Evolutionary conservation across 2,329 filamentous ascomycete genomes (phyloP).

Genomic region (Aschersonia sp.): DNA sequence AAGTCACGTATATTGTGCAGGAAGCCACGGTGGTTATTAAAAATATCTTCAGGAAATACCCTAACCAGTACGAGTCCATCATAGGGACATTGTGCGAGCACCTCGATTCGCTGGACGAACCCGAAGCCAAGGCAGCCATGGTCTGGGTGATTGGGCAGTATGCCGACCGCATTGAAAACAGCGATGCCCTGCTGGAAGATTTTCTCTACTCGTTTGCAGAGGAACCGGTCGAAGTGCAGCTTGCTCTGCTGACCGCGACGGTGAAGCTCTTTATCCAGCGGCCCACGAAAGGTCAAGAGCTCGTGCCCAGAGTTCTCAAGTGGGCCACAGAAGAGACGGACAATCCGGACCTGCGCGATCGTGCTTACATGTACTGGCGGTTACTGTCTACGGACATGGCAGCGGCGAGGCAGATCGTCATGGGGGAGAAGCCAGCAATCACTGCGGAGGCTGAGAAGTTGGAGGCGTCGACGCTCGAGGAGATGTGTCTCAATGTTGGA

Average conservation of each 20-base stretch:
- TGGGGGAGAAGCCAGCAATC: conserved; percentile 95
- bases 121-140: conserved; percentile 95
- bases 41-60: conserved; percentile 98
- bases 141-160: conserved; percentile 99
- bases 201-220: conserved; percentile 90
- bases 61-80: conserved; percentile 96
- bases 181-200: conserved; percentile 83
- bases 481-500: conserved; percentile 93
- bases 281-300: conserved; percentile 81
- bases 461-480: conserved; percentile 80
- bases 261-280: conserved; percentile 97
- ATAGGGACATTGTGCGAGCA: conserved; percentile 93
- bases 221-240: conserved; percentile 88
- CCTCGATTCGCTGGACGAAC: conserved; percentile 89
- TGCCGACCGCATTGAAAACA: conserved; percentile 93
- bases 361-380: conserved; percentile 99
- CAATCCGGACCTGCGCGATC: conserved; percentile 87
- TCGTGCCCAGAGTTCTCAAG: conserved; percentile 89
- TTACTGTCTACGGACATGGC: conserved; percentile 84
- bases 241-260: conserved; percentile 85
- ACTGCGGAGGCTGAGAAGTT: conserved; percentile 92
- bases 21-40: conserved; percentile 97
- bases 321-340: conserved; percentile 99
- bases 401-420: conserved; percentile 75
- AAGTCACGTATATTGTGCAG: conserved; percentile 96